Conservation (phyloP, 805 yeast genomes). For the Komagataella mondaviorum region DNA sequence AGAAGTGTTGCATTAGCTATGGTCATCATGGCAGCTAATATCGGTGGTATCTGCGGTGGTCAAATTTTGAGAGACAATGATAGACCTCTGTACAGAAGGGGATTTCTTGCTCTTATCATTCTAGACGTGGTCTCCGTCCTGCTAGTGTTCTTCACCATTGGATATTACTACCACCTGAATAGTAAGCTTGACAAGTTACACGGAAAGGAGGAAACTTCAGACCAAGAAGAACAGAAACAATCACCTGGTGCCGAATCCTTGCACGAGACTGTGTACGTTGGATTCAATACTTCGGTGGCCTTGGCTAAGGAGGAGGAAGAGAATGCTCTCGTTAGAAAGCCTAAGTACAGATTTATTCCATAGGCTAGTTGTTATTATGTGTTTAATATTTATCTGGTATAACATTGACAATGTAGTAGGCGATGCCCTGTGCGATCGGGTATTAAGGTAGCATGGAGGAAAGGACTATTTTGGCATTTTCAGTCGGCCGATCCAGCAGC, state of each 20-base stretch:
- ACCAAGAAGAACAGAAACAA: neutral
- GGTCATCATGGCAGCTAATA: slow-evolving; percentile 9
- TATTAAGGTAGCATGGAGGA: too few species aligned
- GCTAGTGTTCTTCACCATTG: neutral
- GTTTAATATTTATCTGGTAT: neutral
- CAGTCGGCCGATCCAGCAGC: too few species aligned
- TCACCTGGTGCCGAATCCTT: neutral
- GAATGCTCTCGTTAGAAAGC: neutral
- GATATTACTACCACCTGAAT: neutral
- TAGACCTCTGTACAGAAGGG: slow-evolving; percentile 6
- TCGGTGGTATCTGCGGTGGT: slow-evolving; percentile 10
- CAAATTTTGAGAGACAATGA: slow-evolving; percentile 8
- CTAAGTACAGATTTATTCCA: neutral
- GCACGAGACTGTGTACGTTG: neutral
- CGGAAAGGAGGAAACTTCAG: neutral
- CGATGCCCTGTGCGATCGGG: neutral
- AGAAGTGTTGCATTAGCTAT: slow-evolving; percentile 7
- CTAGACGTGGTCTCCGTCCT: neutral
- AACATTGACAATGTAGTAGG: neutral
- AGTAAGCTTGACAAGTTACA: neutral
- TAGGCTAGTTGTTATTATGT: neutral
- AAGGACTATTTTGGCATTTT: too few species aligned
- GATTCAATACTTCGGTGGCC: neutral
- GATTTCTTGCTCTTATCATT: slow-evolving; percentile 5
- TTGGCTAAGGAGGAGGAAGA: neutral